Evolutionary conservation across 2,329 filamentous ascomycete genomes (phyloP), one percentile per base, ranked within the genome.

Genomic region (Claviceps purpurea): DNA sequence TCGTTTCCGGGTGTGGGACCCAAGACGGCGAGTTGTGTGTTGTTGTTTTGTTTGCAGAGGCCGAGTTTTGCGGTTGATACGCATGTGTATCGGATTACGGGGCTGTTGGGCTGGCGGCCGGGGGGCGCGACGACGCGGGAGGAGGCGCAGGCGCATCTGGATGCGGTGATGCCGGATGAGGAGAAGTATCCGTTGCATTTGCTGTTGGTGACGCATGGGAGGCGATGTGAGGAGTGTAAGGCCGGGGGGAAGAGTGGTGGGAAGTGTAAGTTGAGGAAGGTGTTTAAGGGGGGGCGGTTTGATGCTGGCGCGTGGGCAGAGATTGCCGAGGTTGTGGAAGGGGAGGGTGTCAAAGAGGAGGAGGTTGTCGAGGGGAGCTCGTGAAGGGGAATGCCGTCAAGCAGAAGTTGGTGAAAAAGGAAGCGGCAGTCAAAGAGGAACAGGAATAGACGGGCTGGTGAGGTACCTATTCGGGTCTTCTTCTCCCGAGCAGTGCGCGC

Each of bases 41-140:
- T 76, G 34, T 65, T 78, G 39, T 78, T 78, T 57, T 77, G 75
- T 54, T 62, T 77, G 48, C 61, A 63, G 24, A 60, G 73, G 41
- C 66, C 70, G 43, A 72, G 68, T 54, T 77, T 78, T 57, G 73
- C 75, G 3, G 75, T 78, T 38, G 75, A 78, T 55, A 77, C 75
- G 0, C 75, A 78, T 50, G 74, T 77, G 1, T 69, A 74, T 57
- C 67, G 75, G 16, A 67, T 78, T 52, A 68, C 72, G 18, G 73
- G 73, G 0, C 58, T 73, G 26, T 59, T 78, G 26, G 73, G 73
- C 2, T 78, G 75, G 75, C 58, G 74, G 20, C 75, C 75, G 0
- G 50, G 54, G 20, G 55, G 54, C 18, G 71, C 66, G 18, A 65
- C 55, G 7, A 65, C 55, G 7, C 62, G 73, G 13, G 73, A 76